Evolutionary conservation across 352 stramenopile genomes (phyloP), one percentile per base, ranked within the genome.

Genomic region (Globisporangium alternatum): DNA sequence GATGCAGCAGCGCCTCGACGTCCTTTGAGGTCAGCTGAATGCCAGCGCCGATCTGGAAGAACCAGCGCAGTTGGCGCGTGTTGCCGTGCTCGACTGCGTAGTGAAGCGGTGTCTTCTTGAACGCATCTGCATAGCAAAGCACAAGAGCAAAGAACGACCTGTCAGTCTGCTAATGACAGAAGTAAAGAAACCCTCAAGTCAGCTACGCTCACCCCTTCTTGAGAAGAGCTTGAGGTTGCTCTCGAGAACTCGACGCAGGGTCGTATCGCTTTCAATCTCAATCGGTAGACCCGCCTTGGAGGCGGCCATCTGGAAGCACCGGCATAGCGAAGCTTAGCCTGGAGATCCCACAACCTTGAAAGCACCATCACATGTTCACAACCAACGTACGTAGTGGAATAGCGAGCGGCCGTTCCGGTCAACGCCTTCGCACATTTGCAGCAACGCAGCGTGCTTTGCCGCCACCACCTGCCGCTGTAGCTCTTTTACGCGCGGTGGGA

Each of bases 351-450:
- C 19, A 59, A 44, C 21, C 17, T 48, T 30, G 35, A 41, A 13
- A 8, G 30, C 37, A 43, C 5, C 35, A 41, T 12, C 35, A 41
- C 35, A 41, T 5, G 35, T 15, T 39, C 35, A 41, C 47, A 8
- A 31, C 44, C 25, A 1, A 73, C 78, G 43, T 58, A 87, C 83
- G 58, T 91, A 91, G 43, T 90, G 80, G 31, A 90, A 70, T 15
- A 88, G 48, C 2, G 80, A 77, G n/a, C 83, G 69, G 0, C 60
- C 62, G 49, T 83, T 65, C 3, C 63, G 48, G 37, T 91, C 83
- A 6, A 72, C 31, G 21, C 45, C 66, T 4, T 62, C 52, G 44
- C 76, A 79, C 19, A 80, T 77, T 1, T 17, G 41, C n/a, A 66
- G 33, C 55, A 82, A 77, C 17, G 80, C 70, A 1, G 55, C n/a